Conservation (phyloP, 2,329 filamentous ascomycete species). For the Fonsecaea multimorphosa region DNA sequence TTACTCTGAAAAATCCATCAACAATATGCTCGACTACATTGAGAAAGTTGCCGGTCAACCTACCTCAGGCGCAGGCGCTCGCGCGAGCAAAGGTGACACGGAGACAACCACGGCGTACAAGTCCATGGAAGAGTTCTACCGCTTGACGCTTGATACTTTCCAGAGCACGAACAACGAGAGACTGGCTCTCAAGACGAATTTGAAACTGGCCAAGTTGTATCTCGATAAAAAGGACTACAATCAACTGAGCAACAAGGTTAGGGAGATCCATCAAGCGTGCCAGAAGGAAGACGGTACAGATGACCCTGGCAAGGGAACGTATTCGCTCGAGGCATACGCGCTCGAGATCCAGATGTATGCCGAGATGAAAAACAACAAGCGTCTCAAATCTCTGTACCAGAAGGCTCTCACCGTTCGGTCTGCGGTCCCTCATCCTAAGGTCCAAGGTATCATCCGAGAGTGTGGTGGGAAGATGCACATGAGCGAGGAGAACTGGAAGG, state of each 20-base stretch:
- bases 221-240: constrained; percentile 89
- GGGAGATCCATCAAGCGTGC: constrained; percentile 87
- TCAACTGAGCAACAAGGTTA: constrained; percentile 79
- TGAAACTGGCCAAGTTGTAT: constrained; percentile 90
- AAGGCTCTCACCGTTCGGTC: constrained; percentile 89
- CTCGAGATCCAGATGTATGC: constrained; percentile 99
- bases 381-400: constrained; percentile 90
- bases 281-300: constrained; percentile 85
- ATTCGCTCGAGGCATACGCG: constrained; percentile 93
- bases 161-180: constrained; percentile 97
- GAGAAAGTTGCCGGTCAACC: constrained; percentile 70
- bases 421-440: constrained; percentile 97
- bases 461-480: constrained; percentile 99
- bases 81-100: neutral
- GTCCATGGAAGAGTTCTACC: constrained; percentile 96
- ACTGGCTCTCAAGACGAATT: constrained; percentile 96
- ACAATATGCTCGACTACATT: constrained; percentile 98
- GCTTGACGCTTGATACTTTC: constrained; percentile 89
- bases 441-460: constrained; percentile 98
- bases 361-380: constrained; percentile 95
- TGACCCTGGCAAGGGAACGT: constrained; percentile 94
- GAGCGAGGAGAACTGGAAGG: constrained; percentile 99
- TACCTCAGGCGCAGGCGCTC: neutral
- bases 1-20: constrained; percentile 99
- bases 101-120: constrained; percentile 69